Conservation (phyloP, 163 green algal genomes). For the Chlamydomonas reinhardtii region DNA sequence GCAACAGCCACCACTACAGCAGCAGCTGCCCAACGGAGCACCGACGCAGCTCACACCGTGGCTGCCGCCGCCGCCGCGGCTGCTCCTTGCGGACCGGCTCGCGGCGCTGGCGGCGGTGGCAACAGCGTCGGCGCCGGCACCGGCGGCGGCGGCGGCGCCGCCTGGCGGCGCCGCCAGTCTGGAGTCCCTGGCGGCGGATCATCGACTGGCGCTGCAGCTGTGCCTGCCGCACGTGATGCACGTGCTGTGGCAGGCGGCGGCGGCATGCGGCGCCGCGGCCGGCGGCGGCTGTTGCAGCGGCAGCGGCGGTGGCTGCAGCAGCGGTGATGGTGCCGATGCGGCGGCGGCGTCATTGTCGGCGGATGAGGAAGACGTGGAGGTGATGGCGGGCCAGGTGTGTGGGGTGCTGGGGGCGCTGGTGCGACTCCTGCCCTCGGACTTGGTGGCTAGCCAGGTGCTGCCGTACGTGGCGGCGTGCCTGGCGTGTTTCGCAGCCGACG, state of each 20-base stretch:
- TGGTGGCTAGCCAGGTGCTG: background rate
- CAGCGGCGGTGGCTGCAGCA: background rate
- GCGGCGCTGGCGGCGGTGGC: constrained; percentile 11
- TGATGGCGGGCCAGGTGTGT: background rate
- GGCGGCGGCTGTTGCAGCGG: background rate
- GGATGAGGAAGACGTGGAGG: too few relatives aligned
- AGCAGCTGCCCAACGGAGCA: background rate
- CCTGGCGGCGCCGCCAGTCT: background rate
- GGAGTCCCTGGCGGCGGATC: background rate
- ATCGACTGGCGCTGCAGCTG: background rate
- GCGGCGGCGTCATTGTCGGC: background rate
- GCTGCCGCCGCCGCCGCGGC: background rate
- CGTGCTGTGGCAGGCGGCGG: constrained; percentile 31
- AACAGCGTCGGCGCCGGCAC: too few relatives aligned
- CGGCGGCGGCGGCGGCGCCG: too few relatives aligned
- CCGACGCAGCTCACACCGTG: constrained; percentile 3
- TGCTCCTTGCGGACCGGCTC: background rate
- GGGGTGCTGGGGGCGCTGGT: constrained; percentile 7
- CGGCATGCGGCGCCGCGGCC: background rate
- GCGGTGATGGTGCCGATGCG: background rate
- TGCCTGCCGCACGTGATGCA: constrained; percentile 40
- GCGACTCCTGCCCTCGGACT: constrained; percentile 17
- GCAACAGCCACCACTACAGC: background rate
- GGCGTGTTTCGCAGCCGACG: constrained; percentile 6
- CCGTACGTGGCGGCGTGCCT: constrained; percentile 29